Base-by-base conservation (phyloP, 768 basidiomycete genomes). In the Cubamyces lactineus region DNA sequence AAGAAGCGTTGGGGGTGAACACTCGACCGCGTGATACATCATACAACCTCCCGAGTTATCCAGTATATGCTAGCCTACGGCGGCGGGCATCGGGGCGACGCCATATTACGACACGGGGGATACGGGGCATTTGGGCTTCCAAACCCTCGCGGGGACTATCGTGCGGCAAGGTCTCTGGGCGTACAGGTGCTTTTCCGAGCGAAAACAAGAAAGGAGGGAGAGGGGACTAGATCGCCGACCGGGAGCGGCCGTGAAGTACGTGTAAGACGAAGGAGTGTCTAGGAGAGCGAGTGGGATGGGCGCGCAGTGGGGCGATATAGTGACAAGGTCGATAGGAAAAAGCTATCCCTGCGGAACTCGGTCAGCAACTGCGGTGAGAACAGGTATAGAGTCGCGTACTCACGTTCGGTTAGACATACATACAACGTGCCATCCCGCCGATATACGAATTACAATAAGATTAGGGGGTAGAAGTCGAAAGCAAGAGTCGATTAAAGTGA, bases 361-460 rank as follows among this genome's bases (percentile, higher is more conserved):
- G 38, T 47, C 46, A 43, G 41, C 50, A 11, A 39, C 47, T 13
- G 28, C 5, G 43, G 8, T 13, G 24, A 28, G 43, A 1, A 26
- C 5, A 15, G 19, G 30, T 8, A 28, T 41, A 38, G 21, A 16
- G 26, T 8, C 19, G 24, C 7, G 30, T 21, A 62, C 55, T 57
- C 54, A 57, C 50, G 51, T 57, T 57, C 38, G 45, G 55, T 45
- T 57, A 63, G 54, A 58, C 62, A 54, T 63, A 57, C 56, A 55
- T 46, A 42, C 53, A 59, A 53, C 62, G 48, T 57, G 57, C 62
- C 56, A 21, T 49, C 57, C 57, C 45, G 51, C 40, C 57, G 57
- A 57, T 43, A 62, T 59, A 62, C 17, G 54, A 52, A 63, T 67
- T 67, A 67, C 24, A 53, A 67, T 67, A 65, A 67, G 38, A 57